Evolutionary conservation across 306 rosid species (phyloP).

Genomic region (Begonia fuchsioides): DNA sequence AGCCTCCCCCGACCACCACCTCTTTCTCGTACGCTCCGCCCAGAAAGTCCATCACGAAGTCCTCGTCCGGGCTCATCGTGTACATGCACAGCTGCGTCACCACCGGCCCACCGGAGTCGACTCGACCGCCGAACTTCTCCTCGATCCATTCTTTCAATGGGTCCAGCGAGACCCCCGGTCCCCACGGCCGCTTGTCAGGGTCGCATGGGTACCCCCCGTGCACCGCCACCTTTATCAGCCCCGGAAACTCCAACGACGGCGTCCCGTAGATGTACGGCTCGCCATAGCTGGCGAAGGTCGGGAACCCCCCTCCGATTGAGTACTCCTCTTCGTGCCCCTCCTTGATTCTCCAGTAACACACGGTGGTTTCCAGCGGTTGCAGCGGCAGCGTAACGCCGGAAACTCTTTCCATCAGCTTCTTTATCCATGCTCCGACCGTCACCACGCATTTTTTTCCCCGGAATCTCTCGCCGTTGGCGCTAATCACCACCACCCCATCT

Average conservation of each 20-base stretch:
- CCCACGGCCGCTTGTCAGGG: constrained; percentile 72
- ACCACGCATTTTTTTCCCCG: constrained; percentile 66
- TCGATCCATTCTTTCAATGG: constrained; percentile 45
- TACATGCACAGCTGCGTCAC: constrained; percentile 66
- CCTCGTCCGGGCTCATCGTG: constrained; percentile 67
- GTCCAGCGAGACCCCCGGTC: constrained; percentile 17
- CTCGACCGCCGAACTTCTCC: constrained; percentile 28
- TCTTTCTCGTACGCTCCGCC: constrained; percentile 60
- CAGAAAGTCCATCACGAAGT: constrained; percentile 68
- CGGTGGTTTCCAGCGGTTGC: constrained; percentile 39
- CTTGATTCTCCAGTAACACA: constrained; percentile 62
- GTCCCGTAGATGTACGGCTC: constrained; percentile 40
- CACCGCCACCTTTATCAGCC: constrained; percentile 53
- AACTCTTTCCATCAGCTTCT: constrained; percentile 42
- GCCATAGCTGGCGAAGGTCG: constrained; percentile 45
- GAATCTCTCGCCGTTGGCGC: constrained; percentile 26
- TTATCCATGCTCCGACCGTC: constrained; percentile 72
- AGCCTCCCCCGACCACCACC: constrained; percentile 73
- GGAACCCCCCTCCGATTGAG: constrained; percentile 34
- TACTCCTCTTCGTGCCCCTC: constrained; percentile 37
- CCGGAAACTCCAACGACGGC: constrained; percentile 72
- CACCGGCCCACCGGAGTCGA: constrained; percentile 42
- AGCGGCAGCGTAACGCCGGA: constrained; percentile 48
- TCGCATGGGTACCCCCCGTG: constrained; percentile 58
- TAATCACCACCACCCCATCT: constrained; percentile 25